Percentiles rank a stretch among this genome's conserved stretches.
phyloP scores from a whole-genome alignment of 345 rosid species.

The Clausena lansium region DNA sequence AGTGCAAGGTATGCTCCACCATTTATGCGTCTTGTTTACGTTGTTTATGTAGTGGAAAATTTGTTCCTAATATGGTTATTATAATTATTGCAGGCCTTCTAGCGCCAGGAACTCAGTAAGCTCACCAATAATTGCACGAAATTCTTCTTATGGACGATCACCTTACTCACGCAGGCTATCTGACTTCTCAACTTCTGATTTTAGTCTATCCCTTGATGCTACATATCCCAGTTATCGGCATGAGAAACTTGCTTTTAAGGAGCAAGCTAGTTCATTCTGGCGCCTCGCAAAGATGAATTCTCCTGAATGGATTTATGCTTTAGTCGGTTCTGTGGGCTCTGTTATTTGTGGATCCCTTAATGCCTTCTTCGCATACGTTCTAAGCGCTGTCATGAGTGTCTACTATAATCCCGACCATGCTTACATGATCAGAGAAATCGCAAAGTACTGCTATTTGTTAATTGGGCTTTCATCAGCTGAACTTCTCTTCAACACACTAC shows the following conservation, averaged over 20 bases:
- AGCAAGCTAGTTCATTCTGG: slow-evolving; percentile 96
- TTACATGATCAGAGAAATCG: slow-evolving; percentile 84
- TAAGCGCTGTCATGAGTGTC: slow-evolving; percentile 87
- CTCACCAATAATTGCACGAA: slow-evolving; percentile 91
- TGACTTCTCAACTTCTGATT: slow-evolving; percentile 98
- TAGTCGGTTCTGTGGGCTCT: slow-evolving; percentile 87
- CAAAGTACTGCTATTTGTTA: slow-evolving; percentile 79
- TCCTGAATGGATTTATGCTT: slow-evolving; percentile 94
- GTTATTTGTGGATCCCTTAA: slow-evolving; percentile 87
- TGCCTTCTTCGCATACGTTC: slow-evolving; percentile 94
- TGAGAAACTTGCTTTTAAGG: slow-evolving; percentile 91
- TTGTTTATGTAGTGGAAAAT: neutral
- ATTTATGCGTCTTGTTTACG: neutral
- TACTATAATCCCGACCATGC: slow-evolving; percentile 85
- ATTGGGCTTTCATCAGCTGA: slow-evolving; percentile 97
- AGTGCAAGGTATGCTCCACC: slow-evolving; percentile 70
- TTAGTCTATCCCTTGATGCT: slow-evolving; percentile 83
- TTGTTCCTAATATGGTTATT: slow-evolving; percentile 18
- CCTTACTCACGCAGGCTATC: slow-evolving; percentile 94
- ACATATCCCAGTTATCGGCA: slow-evolving; percentile 66
- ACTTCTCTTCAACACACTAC: slow-evolving; percentile 85
- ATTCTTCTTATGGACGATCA: slow-evolving; percentile 94
- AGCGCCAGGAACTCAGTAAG: slow-evolving; percentile 98
- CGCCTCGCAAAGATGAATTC: slow-evolving; percentile 96
- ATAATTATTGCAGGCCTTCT: slow-evolving; percentile 70